A percentile compares a stretch with the other conserved stretches of the same genome.
These are phyloP conservation scores for Lactarius sp. DNA, from an alignment of 768 basidiomycete genomes.

Conservation along the genomic window DNA sequence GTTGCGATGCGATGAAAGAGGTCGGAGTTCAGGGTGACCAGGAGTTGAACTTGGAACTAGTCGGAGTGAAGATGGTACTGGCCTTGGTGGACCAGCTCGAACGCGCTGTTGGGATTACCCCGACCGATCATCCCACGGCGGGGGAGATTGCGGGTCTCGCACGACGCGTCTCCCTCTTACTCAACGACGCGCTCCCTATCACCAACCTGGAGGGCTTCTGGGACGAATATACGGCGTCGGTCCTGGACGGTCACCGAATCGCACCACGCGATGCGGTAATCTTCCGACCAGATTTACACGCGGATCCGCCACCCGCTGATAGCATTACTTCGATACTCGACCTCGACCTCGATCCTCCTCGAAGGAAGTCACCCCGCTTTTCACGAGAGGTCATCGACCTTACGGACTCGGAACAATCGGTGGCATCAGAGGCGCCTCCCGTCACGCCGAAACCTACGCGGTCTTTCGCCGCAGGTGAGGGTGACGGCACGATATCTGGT, in stretches of 20 bases:
- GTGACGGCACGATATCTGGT: slow-evolving; percentile 20
- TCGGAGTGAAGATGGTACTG: slow-evolving; percentile 19
- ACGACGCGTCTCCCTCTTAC: slow-evolving; percentile 24
- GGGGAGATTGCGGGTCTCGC: slow-evolving; percentile 18
- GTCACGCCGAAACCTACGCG: slow-evolving; percentile 43
- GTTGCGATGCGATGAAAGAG: slow-evolving; percentile 10
- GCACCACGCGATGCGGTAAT: slow-evolving; percentile 12
- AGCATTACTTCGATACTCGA: slow-evolving; percentile 27
- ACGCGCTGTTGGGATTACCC: slow-evolving; percentile 16
- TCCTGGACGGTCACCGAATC: slow-evolving; percentile 20
- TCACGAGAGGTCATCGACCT: slow-evolving; percentile 33
- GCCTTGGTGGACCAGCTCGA: slow-evolving; percentile 17
- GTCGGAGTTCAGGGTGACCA: slow-evolving; percentile 8
- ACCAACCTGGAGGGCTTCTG: slow-evolving; percentile 3
- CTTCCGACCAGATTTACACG: slow-evolving; percentile 17
- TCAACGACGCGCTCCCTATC: slow-evolving; percentile 7
- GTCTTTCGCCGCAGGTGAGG: slow-evolving; percentile 36
- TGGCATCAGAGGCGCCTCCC: slow-evolving; percentile 40
- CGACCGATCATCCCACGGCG: background rate
- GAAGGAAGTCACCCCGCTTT: slow-evolving; percentile 12
- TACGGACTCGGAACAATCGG: slow-evolving; percentile 43
- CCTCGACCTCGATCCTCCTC: slow-evolving; percentile 24
- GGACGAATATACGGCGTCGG: slow-evolving; percentile 9
- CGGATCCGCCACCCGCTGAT: slow-evolving; percentile 9
- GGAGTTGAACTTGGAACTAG: slow-evolving; percentile 17